These are phyloP conservation scores for Lycium barbarum DNA, from an alignment of 257 asterid genomes.

Conservation along the genomic window DNA sequence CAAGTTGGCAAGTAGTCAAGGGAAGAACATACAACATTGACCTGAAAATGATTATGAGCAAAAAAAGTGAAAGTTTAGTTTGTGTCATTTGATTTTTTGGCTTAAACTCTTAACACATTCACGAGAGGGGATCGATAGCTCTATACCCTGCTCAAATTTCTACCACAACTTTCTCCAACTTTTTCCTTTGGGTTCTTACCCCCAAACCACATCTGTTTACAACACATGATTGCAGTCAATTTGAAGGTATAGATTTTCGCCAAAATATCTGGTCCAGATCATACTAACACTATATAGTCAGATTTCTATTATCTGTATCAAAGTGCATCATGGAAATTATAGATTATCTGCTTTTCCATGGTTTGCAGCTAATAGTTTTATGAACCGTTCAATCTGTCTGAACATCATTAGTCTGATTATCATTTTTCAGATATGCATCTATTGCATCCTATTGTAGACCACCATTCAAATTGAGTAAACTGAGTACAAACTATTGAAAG, in stretches of 20 bases:
- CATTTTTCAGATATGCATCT: background rate
- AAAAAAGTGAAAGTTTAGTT: slow-evolving; percentile 5
- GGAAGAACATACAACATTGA: slow-evolving; percentile 16
- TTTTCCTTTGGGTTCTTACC: slow-evolving; percentile 23
- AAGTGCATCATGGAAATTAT: slow-evolving; percentile 12
- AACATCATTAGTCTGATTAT: background rate
- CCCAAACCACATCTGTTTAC: background rate
- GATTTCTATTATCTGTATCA: background rate
- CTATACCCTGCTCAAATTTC: slow-evolving; percentile 21
- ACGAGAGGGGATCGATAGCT: background rate
- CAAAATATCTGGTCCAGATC: background rate
- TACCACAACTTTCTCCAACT: background rate
- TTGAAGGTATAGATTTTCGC: slow-evolving; percentile 12
- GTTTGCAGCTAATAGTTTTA: background rate
- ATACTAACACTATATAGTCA: background rate
- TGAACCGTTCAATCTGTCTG: background rate
- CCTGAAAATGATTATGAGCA: slow-evolving; percentile 26
- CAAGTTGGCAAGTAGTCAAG: slow-evolving; percentile 21
- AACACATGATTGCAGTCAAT: slow-evolving; percentile 9
- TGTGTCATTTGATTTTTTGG: background rate
- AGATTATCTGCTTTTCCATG: background rate
- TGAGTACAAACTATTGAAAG: background rate
- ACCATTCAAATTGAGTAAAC: background rate
- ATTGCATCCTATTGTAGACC: background rate
- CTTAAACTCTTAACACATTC: background rate